Conservation (phyloP, 2,329 filamentous ascomycete genomes). For the Talaromyces sp. region DNA sequence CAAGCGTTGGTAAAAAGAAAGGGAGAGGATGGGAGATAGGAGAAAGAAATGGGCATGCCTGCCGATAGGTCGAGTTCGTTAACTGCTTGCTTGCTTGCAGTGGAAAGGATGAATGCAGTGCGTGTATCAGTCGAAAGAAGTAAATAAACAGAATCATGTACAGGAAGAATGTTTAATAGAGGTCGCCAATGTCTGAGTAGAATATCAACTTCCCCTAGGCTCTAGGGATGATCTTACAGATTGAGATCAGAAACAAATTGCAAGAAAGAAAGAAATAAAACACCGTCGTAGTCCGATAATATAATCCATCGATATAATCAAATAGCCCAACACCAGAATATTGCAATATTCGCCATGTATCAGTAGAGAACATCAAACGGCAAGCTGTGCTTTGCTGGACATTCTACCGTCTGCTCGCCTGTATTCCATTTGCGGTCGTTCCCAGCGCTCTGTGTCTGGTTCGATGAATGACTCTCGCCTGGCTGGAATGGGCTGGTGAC, state of each 20-base stretch:
- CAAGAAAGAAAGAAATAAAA: not conserved
- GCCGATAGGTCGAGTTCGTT: slow-evolving; percentile 10
- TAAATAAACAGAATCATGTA: slow-evolving; percentile 5
- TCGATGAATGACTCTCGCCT: slow-evolving; percentile 28
- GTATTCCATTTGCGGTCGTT: slow-evolving; percentile 32
- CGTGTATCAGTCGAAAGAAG: not conserved
- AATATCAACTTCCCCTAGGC: not conserved
- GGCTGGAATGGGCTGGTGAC: not conserved
- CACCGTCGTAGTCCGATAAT: slow-evolving; percentile 7
- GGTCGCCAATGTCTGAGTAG: not conserved
- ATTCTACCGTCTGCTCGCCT: slow-evolving; percentile 38
- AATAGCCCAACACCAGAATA: not conserved
- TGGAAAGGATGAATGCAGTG: not conserved
- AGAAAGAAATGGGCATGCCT: slow-evolving; percentile 6
- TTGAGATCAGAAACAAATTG: not conserved
- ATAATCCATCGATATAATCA: slow-evolving; percentile 4
- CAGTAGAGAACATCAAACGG: slow-evolving; percentile 8
- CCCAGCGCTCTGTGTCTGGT: slow-evolving; percentile 7
- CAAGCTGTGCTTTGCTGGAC: slow-evolving; percentile 34
- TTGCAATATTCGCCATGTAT: not conserved
- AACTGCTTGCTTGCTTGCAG: slow-evolving; percentile 9
- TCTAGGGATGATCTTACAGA: not conserved
- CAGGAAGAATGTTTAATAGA: not conserved
- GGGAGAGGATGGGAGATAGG: not conserved
- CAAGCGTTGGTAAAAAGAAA: not conserved